These are phyloP conservation scores for Tylopilus felleus DNA, from an alignment of 768 basidiomycete species.

Conservation along the genomic window DNA sequence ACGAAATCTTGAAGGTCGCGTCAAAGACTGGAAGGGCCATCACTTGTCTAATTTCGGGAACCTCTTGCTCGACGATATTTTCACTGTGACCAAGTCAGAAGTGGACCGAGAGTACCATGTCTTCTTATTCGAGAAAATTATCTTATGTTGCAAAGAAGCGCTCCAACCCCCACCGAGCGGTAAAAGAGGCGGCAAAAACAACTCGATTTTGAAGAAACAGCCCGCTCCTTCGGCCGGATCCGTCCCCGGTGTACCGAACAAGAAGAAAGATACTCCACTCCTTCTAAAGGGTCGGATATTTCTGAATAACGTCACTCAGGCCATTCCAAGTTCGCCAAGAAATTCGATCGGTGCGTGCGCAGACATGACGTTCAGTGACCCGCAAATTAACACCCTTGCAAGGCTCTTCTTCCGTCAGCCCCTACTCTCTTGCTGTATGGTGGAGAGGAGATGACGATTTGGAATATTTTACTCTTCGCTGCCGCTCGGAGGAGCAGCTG, in stretches of 20 bases:
- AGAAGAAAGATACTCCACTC: slow-evolving; percentile 77
- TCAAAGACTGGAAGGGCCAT: slow-evolving; percentile 99
- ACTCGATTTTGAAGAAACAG: slow-evolving; percentile 87
- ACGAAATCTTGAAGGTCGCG: slow-evolving; percentile 76
- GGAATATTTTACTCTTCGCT: slow-evolving; percentile 92
- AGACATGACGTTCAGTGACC: slow-evolving; percentile 1
- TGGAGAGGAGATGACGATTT: slow-evolving; percentile 94
- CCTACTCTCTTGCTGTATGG: slow-evolving; percentile 84
- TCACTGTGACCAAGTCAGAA: slow-evolving; percentile 93
- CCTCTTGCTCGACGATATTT: slow-evolving; percentile 91
- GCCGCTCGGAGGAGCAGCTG: slow-evolving; percentile 88
- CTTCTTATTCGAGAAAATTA: slow-evolving; percentile 98
- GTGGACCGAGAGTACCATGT: slow-evolving; percentile 98
- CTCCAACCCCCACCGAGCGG: slow-evolving; percentile 52
- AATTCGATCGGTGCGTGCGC: slow-evolving; percentile 56
- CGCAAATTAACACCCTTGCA: slow-evolving; percentile 1
- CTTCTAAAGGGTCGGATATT: slow-evolving; percentile 96
- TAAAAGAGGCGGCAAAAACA: slow-evolving; percentile 77
- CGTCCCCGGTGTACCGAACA: slow-evolving; percentile 49
- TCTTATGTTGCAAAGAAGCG: slow-evolving; percentile 97
- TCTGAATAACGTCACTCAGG: slow-evolving; percentile 90
- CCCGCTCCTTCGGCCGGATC: slow-evolving; percentile 45
- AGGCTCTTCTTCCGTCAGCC: slow-evolving; percentile 51
- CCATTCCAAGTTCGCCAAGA: slow-evolving; percentile 57
- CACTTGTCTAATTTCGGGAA: slow-evolving; percentile 92